Evolutionary conservation across 2,329 filamentous ascomycete species (phyloP), one percentile per base, ranked within the genome.

Genomic region (Teratosphaeria nubilosa): DNA sequence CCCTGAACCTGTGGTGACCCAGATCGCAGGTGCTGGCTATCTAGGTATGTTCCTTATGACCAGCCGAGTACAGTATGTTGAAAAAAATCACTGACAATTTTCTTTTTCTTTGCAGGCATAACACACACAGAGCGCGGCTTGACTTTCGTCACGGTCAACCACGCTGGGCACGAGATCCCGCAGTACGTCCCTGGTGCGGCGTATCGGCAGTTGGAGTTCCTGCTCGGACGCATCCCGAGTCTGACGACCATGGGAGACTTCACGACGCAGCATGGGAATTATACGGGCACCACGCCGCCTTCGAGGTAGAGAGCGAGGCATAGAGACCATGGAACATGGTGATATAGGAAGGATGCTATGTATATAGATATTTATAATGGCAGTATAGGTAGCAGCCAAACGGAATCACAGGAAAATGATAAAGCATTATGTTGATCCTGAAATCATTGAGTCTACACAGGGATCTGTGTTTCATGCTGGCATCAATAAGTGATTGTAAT

Each of bases 151-250:
- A 58, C 59, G 7, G 65, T 68, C 5, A 58, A 68, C 27, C 58
- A 60, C 20, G 65, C 68, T 13, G 69, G 68, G 0, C 69, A 70
- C 58, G 63, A 63, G 58, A 60, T 68, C 20, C 65, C 66, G 24
- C 5, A 74, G 70, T 77, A 75, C 62, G 71, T 75, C 0, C 74
- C 76, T 20, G 74, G 75, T 30, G 73, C 74, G 22, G 74, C 68
- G 0, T 77, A 74, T 60, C 62, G 75, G 25, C 72, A 73, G 64
- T 50, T 78, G 37, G 74, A 78, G 65, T 69, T 76, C 31, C 63
- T 78, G 57, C 68, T 78, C 2, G 76, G 76, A 0, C 64, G 72
- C 5, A 69, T 77, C 4, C 60, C 67, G 30, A 65, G 70, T 56
- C 71, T 77, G 57, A 58, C 57, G 20, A 51, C 57, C 4, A 30